These are phyloP conservation scores for Cystobasidium slooffiae DNA, from an alignment of 1,284 basidiomycete genomes.

Conservation along the genomic window DNA sequence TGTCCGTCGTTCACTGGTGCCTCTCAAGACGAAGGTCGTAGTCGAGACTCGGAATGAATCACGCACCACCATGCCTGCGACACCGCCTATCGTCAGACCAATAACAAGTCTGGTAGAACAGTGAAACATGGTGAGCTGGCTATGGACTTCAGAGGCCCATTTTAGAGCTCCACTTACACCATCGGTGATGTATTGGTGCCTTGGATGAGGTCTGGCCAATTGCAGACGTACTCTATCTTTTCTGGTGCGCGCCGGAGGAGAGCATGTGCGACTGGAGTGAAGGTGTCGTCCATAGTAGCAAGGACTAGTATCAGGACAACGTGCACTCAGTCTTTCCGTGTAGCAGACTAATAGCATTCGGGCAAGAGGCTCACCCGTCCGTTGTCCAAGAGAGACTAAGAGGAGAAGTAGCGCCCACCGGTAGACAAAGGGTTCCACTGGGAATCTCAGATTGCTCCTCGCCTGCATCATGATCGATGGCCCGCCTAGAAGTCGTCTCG, in stretches of 20 bases:
- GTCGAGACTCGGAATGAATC: background rate
- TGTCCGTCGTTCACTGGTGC: no score
- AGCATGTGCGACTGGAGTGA: background rate
- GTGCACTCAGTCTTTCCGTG: no score
- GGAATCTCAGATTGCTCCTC: no score
- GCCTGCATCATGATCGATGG: no score
- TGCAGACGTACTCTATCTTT: slow-evolving; percentile 26
- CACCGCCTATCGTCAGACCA: slow-evolving; percentile 28
- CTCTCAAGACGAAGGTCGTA: background rate
- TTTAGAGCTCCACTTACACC: slow-evolving; percentile 7
- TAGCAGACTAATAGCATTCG: no score
- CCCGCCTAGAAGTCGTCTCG: no score
- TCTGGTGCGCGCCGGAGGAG: slow-evolving; percentile 19
- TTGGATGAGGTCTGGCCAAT: slow-evolving; percentile 32
- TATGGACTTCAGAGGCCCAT: background rate
- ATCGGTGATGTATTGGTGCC: slow-evolving; percentile 26
- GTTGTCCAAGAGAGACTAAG: no score
- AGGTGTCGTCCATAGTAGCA: no score
- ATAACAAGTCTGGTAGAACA: slow-evolving; percentile 15
- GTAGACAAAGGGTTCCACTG: no score
- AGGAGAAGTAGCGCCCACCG: no score
- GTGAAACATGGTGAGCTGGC: background rate
- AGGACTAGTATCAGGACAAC: no score
- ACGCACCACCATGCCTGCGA: slow-evolving; percentile 32
- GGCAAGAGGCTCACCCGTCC: no score